Base-by-base conservation (phyloP, 495 filamentous ascomycete species). In the Lasiosphaeriaceae sp. region DNA sequence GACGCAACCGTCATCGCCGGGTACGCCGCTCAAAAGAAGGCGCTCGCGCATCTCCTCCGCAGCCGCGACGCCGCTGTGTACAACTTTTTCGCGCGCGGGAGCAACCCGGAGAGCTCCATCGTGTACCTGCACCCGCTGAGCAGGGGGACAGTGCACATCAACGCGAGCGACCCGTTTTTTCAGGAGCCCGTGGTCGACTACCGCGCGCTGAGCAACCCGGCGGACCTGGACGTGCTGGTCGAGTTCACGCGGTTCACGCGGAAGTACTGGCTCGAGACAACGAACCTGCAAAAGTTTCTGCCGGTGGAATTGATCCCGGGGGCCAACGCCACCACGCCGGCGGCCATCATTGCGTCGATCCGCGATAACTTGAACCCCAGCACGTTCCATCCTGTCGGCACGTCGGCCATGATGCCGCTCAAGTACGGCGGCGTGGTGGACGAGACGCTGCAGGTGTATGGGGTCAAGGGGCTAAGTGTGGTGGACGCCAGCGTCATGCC, bases 361-460 rank as follows among this genome's bases (percentile, higher is more conserved):
- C 24, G 57, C 2, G 31, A 16, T 11, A 67, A 61, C 20, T 47
- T 71, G 12, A 68, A 53, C 23, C 70, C 70, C 2, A 68, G 68
- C n/a, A 60, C 66, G 24, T 78, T 70, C 50, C 76, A 80, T 46
- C 72, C 71, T 21, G 59, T 72, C 0, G 67, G 71, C 12, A 74
- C 68, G 3, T 60, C 62, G 12, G 50, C 68, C 16, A 71, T 68
- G 81, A 66, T 85, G 69, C 82, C 83, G 6, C 68, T 65, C 31
- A 66, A 76, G 24, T 61, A 75, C 0, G 81, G 81, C 21, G 82
- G 83, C n/a, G 74, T 79, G 1, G 76, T 77, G 22, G 69, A 74
- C 48, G 63, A 70, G 57, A 54, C 55, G 8, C 58, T 77, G n/a
- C 54, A 57, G 43, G 75, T 77, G 1, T 76, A 77, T 48, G 73